phyloP scores from a whole-genome alignment of 1,284 basidiomycete genomes.

The Naganishia albida region DNA sequence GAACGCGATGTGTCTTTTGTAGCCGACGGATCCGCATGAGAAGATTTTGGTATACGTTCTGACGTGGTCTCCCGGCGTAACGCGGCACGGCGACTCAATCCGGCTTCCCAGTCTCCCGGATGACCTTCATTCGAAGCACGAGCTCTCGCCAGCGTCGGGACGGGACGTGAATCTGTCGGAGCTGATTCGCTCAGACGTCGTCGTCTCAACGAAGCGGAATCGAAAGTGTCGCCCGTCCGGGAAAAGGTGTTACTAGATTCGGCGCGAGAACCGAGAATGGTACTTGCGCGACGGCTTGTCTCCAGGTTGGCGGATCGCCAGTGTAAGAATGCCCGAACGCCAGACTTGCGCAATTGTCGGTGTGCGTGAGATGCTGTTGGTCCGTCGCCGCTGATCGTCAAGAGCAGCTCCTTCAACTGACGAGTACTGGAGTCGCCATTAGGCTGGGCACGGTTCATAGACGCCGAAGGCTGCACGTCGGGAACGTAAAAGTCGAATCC shows the following conservation, averaged over 20 bases:
- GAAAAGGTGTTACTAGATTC: background rate
- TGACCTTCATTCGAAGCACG: conserved; percentile 15
- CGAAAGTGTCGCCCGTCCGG: background rate
- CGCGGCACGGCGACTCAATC: conserved; percentile 24
- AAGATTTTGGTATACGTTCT: background rate
- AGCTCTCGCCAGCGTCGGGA: conserved; percentile 20
- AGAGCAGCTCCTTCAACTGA: background rate
- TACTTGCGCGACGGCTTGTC: conserved; percentile 2
- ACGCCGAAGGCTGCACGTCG: too few relatives aligned
- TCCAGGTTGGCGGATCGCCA: conserved; percentile 9
- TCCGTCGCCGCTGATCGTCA: background rate
- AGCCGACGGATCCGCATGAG: too few relatives aligned
- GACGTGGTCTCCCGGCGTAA: conserved; percentile 9
- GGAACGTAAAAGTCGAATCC: conserved; percentile 21
- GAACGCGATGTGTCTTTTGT: too few relatives aligned
- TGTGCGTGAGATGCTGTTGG: background rate
- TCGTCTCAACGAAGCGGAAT: background rate
- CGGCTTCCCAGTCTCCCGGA: conserved; percentile 27
- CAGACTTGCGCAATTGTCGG: conserved; percentile 13
- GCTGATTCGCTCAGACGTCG: background rate
- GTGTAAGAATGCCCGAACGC: conserved; percentile 14
- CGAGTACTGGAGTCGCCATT: background rate
- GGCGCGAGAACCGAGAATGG: background rate
- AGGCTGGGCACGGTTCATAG: background rate
- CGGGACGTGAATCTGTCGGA: background rate